phyloP scores from a whole-genome alignment of 805 yeast genomes.

The Yamadazyma kitorensis region DNA sequence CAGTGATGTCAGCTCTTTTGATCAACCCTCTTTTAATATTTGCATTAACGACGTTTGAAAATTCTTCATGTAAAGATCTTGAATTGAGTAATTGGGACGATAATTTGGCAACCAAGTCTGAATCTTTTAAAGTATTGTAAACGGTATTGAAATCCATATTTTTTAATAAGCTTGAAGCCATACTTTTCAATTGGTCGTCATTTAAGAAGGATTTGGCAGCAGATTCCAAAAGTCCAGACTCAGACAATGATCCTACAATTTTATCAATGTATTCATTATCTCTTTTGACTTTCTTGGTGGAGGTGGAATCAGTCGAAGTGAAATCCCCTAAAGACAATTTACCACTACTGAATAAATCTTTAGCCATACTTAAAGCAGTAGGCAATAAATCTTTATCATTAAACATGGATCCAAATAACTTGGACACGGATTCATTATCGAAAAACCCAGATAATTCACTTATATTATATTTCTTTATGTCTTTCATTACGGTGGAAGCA shows the following conservation, averaged over 20 bases:
- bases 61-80: constrained; percentile 14
- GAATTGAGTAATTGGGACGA: constrained; percentile 10
- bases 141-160: constrained; percentile 20
- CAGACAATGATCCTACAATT: constrained; percentile 19
- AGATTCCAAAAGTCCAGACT: constrained; percentile 20
- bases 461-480: constrained; percentile 6
- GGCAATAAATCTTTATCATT: constrained; percentile 15
- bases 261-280: constrained; percentile 17
- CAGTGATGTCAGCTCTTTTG: constrained; percentile 10
- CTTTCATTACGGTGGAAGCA: constrained; percentile 6
- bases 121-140: constrained; percentile 22
- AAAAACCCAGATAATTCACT: constrained; percentile 7
- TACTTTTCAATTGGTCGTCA: constrained; percentile 16
- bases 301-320: constrained; percentile 2
- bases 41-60: constrained; percentile 12
- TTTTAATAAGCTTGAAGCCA: constrained; percentile 19
- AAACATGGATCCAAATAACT: constrained; percentile 17
- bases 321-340: constrained; percentile 7
- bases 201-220: constrained; percentile 22
- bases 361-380: constrained; percentile 16
- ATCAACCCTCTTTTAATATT: constrained; percentile 13
- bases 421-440: constrained; percentile 8
- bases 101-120: constrained; percentile 19
- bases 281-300: constrained; percentile 5
- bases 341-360: constrained; percentile 15